phyloP scores from a whole-genome alignment of 768 basidiomycete species.

The Amanita jacksonii region DNA sequence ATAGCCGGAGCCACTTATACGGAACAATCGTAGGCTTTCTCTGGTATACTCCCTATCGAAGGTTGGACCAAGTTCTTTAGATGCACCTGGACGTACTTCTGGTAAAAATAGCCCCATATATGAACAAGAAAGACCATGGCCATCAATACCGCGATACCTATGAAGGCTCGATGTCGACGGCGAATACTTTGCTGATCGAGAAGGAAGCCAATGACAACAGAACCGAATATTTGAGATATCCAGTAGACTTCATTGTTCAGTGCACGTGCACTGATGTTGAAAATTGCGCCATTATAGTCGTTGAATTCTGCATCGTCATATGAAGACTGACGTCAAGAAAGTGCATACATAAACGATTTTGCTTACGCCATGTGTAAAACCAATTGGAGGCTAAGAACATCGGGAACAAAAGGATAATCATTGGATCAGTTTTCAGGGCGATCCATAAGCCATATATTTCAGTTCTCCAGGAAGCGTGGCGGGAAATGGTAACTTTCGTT shows the following conservation, averaged over 20 bases:
- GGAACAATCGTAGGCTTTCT: conserved; percentile 34
- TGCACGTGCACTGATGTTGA: conserved; percentile 70
- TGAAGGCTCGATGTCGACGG: conserved; percentile 63
- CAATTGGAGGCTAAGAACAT: conserved; percentile 83
- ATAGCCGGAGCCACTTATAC: conserved; percentile 49
- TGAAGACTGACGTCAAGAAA: no score
- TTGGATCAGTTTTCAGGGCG: conserved; percentile 59
- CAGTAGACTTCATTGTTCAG: conserved; percentile 77
- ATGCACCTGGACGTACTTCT: conserved; percentile 33
- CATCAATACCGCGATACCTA: conserved; percentile 56
- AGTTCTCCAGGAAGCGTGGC: conserved; percentile 69
- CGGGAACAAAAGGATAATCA: conserved; percentile 69
- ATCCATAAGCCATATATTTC: conserved; percentile 65
- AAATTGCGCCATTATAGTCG: conserved; percentile 69
- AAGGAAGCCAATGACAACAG: conserved; percentile 57
- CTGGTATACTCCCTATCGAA: conserved; percentile 45
- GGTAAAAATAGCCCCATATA: conserved; percentile 71
- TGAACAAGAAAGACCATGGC: conserved; percentile 60
- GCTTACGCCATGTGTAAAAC: conserved; percentile 80
- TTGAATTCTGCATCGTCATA: conserved; percentile 50
- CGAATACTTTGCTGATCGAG: conserved; percentile 48
- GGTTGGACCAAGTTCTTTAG: background rate
- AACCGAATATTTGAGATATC: conserved; percentile 70
- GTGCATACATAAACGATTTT: background rate
- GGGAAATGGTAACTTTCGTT: conserved; percentile 48